phyloP scores from a whole-genome alignment of 148 eudicot species.

The Beta vulgaris region DNA sequence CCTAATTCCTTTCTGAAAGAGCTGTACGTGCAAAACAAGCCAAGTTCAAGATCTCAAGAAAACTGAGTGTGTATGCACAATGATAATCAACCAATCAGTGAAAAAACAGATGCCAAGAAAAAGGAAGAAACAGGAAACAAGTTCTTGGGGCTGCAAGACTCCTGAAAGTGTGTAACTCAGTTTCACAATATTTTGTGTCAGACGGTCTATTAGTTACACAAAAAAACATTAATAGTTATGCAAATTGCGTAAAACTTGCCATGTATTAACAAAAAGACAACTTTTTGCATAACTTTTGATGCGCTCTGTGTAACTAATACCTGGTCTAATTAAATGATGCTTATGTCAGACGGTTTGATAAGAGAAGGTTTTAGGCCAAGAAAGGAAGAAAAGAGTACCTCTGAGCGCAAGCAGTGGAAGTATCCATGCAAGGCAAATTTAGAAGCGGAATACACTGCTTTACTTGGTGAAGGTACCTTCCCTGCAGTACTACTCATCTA shows the following conservation, averaged over 20 bases:
- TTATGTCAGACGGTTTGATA: too few species aligned
- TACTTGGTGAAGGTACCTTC: conserved; percentile 91
- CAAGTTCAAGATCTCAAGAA: conserved; percentile 4
- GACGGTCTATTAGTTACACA: too few species aligned
- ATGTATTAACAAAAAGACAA: too few species aligned
- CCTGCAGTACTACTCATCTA: conserved; percentile 99
- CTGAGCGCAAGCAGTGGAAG: conserved; percentile 89
- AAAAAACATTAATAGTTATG: too few species aligned
- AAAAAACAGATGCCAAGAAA: not conserved
- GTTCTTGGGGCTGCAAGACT: too few species aligned
- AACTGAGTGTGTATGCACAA: not conserved
- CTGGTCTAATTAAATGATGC: too few species aligned
- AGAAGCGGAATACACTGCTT: conserved; percentile 87
- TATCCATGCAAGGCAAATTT: conserved; percentile 90
- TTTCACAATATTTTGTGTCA: too few species aligned
- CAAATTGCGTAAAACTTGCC: too few species aligned
- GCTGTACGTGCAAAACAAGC: conserved; percentile 42
- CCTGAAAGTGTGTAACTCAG: too few species aligned
- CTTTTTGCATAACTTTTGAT: too few species aligned
- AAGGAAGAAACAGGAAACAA: not conserved
- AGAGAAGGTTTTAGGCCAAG: too few species aligned
- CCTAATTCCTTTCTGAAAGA: conserved; percentile 72
- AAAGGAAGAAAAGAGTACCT: conserved; percentile 52
- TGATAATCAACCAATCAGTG: not conserved
- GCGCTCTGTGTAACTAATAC: too few species aligned